These are phyloP conservation scores for Cucurbita maxima DNA, from an alignment of 306 rosid genomes.

Conservation along the genomic window DNA sequence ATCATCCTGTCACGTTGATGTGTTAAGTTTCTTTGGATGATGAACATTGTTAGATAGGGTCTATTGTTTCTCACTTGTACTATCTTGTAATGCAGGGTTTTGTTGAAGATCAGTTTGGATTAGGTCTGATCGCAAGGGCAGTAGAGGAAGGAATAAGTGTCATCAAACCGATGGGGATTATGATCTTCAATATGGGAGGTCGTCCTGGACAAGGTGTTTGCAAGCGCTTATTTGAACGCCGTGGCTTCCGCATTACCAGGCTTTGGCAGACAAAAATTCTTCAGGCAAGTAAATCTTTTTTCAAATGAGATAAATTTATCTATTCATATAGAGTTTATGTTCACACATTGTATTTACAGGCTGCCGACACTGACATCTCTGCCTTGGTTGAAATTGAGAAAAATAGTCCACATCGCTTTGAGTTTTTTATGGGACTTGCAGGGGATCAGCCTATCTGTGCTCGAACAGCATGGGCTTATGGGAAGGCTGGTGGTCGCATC, in stretches of 20 bases:
- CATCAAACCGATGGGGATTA: constrained; percentile 77
- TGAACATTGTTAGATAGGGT: neutral
- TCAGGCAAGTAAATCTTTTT: constrained; percentile 49
- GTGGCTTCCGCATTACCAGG: constrained; percentile 65
- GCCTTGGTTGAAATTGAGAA: constrained; percentile 97
- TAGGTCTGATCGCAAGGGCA: constrained; percentile 94
- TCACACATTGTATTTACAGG: constrained; percentile 37
- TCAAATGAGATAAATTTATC: constrained; percentile 5
- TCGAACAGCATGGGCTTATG: constrained; percentile 94
- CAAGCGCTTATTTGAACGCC: constrained; percentile 85
- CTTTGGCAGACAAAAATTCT: constrained; percentile 96
- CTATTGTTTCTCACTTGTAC: neutral
- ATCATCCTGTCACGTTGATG: neutral
- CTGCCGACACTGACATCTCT: constrained; percentile 84
- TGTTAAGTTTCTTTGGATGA: neutral
- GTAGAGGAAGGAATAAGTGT: constrained; percentile 95
- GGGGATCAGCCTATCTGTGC: constrained; percentile 97
- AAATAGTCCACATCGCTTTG: constrained; percentile 95
- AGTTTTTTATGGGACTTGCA: constrained; percentile 97
- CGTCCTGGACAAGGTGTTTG: constrained; percentile 98
- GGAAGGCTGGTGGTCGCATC: constrained; percentile 75
- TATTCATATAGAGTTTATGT: constrained; percentile 8
- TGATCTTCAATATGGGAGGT: constrained; percentile 97
- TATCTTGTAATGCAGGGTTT: constrained; percentile 48
- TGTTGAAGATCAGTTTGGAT: constrained; percentile 97